phyloP scores from a whole-genome alignment of 768 basidiomycete species.

The Auricularia cornea region DNA sequence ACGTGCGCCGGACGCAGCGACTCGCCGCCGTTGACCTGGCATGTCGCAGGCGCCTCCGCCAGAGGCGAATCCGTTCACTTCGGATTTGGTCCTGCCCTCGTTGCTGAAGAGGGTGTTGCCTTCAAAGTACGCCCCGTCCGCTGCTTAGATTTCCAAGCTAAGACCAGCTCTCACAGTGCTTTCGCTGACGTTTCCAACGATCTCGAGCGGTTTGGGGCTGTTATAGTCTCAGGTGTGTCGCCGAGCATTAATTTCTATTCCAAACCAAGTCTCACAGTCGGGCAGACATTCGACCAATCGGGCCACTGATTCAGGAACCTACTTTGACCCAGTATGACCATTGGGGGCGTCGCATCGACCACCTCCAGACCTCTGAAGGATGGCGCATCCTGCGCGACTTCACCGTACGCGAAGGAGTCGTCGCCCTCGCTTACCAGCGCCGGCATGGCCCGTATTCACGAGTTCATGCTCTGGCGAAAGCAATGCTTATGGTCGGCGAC shows the following conservation, averaged over 20 bases:
- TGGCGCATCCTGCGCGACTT: constrained; percentile 62
- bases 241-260: no score
- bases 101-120: constrained; percentile 54
- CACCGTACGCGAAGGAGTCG: constrained; percentile 54
- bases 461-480: constrained; percentile 57
- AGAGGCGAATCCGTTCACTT: constrained; percentile 51
- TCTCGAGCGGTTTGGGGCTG: constrained; percentile 45
- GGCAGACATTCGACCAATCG: constrained; percentile 46
- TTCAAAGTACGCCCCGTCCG: constrained; percentile 23
- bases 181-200: constrained; percentile 48
- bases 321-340: constrained; percentile 62
- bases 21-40: background rate
- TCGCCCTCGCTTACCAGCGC: constrained; percentile 61
- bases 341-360: constrained; percentile 60
- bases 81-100: constrained; percentile 53
- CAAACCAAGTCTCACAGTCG: no score
- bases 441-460: constrained; percentile 53
- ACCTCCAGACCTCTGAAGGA: constrained; percentile 60
- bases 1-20: background rate
- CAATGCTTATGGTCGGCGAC: constrained; percentile 53
- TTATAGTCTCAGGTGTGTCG: constrained; percentile 25
- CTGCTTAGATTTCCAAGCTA: background rate
- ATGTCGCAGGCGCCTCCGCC: constrained; percentile 38
- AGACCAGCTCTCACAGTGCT: constrained; percentile 23
- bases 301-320: constrained; percentile 37